A percentile compares a stretch with the other conserved stretches of the same genome.
Conservation (phyloP, 1,139 yeast genomes). For the Pichia sp. region DNA sequence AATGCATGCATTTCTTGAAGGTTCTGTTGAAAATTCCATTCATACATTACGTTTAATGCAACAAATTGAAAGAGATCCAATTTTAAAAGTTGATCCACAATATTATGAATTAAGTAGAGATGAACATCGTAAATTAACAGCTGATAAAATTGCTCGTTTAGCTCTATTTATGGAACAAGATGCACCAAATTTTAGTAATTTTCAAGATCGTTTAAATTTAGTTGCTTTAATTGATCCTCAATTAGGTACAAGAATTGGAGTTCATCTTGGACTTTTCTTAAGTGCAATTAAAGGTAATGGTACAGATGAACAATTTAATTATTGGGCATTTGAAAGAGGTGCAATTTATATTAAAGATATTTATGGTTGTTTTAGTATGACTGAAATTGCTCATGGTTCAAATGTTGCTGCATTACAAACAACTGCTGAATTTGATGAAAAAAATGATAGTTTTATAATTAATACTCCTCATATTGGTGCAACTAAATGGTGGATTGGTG, state of each 20-base stretch:
- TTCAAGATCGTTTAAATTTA: constrained; percentile 37
- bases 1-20: constrained; percentile 46
- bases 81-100: constrained; percentile 34
- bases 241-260: constrained; percentile 43
- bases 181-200: constrained; percentile 30
- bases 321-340: constrained; percentile 73
- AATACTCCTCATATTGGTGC: constrained; percentile 89
- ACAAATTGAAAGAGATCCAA: constrained; percentile 47
- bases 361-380: constrained; percentile 92
- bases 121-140: constrained; percentile 41
- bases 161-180: constrained; percentile 42
- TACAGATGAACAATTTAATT: constrained; percentile 48
- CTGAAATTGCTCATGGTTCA: constrained; percentile 91
- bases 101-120: constrained; percentile 38
- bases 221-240: constrained; percentile 46
- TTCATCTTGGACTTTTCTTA: constrained; percentile 46
- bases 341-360: constrained; percentile 58
- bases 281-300: constrained; percentile 46
- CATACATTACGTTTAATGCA: constrained; percentile 35
- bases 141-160: constrained; percentile 38
- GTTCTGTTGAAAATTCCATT: constrained; percentile 34
- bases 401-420: constrained; percentile 90
- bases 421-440: constrained; percentile 72
- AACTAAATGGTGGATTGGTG: constrained; percentile 98
- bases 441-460: constrained; percentile 60